Percentiles rank a stretch among this genome's conserved stretches.
phyloP scores from a whole-genome alignment of 192 early-diverging fungal genomes.

The Dissophora globulifera region DNA sequence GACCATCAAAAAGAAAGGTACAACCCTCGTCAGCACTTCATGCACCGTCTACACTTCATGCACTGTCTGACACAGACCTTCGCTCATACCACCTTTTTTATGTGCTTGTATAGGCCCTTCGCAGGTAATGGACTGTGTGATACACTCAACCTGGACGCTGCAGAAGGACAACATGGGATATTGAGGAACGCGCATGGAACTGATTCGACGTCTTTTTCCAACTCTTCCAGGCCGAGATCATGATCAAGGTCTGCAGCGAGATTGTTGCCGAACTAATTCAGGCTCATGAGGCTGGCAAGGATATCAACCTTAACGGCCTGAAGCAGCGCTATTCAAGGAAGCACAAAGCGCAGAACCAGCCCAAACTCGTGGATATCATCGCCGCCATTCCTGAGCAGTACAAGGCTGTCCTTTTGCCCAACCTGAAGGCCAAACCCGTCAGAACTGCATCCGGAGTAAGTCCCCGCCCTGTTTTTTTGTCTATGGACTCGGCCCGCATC shows the following conservation, averaged over 20 bases:
- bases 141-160: no score
- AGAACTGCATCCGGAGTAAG: constrained; percentile 91
- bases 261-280: constrained; percentile 91
- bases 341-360: constrained; percentile 86
- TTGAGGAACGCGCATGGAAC: no score
- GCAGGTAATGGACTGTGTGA: no score
- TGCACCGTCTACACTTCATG: not conserved
- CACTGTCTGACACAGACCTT: no score
- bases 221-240: constrained; percentile 68
- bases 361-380: constrained; percentile 96
- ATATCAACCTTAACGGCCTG: constrained; percentile 90
- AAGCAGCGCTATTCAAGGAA: constrained; percentile 77
- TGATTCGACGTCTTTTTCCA: not conserved
- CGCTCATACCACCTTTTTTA: not conserved
- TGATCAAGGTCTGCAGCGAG: constrained; percentile 86
- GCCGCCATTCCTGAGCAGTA: constrained; percentile 97
- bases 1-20: constrained; percentile 51
- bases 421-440: constrained; percentile 94
- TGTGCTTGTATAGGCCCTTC: constrained; percentile 19
- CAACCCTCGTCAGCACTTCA: not conserved
- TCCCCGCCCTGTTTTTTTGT: not conserved
- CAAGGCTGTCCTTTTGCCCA: constrained; percentile 83
- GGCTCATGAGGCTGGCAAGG: constrained; percentile 70
- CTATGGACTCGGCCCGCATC: not conserved
- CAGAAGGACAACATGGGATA: no score